phyloP scores from a whole-genome alignment of 441 rosid species.

The Euphorbia schlechtendalii region DNA sequence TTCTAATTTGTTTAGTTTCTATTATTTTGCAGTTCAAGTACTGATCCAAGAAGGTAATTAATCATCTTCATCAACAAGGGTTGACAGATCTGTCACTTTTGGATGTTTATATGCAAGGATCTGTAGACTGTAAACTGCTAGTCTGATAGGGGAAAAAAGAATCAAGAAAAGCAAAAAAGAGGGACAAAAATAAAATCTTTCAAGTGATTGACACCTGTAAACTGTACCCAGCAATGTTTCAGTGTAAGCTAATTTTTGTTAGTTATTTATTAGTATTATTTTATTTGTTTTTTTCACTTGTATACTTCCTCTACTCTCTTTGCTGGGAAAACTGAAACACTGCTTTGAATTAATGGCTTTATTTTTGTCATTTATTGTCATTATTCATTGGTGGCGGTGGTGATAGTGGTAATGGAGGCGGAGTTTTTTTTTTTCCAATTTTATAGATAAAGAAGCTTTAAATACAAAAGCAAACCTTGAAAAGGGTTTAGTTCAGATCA shows the following conservation, averaged over 20 bases:
- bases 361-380: slow-evolving; percentile 33
- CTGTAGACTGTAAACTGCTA: slow-evolving; percentile 21
- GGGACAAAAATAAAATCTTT: slow-evolving; percentile 10
- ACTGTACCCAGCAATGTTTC: slow-evolving; percentile 30
- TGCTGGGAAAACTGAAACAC: slow-evolving; percentile 50
- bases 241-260: slow-evolving; percentile 22
- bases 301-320: slow-evolving; percentile 6
- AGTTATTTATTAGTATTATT: slow-evolving; percentile 4
- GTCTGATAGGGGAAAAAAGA: slow-evolving; percentile 12
- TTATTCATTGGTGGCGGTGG: slow-evolving; percentile 13
- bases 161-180: not conserved
- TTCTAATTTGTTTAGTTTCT: slow-evolving; percentile 6
- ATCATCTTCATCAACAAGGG: slow-evolving; percentile 14
- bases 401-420: slow-evolving; percentile 2
- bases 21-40: slow-evolving; percentile 27
- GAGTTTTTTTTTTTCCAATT: slow-evolving; percentile 31
- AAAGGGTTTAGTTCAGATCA: slow-evolving; percentile 29
- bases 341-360: slow-evolving; percentile 25
- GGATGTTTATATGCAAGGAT: slow-evolving; percentile 30
- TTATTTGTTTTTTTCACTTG: not conserved
- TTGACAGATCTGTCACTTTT: slow-evolving; percentile 38
- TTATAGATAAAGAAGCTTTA: slow-evolving; percentile 33
- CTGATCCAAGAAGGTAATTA: slow-evolving; percentile 22
- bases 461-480: no score
- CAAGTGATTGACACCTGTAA: slow-evolving; percentile 70